These are phyloP conservation scores for Mallotus repandus DNA, from an alignment of 441 rosid genomes.

Conservation along the genomic window DNA sequence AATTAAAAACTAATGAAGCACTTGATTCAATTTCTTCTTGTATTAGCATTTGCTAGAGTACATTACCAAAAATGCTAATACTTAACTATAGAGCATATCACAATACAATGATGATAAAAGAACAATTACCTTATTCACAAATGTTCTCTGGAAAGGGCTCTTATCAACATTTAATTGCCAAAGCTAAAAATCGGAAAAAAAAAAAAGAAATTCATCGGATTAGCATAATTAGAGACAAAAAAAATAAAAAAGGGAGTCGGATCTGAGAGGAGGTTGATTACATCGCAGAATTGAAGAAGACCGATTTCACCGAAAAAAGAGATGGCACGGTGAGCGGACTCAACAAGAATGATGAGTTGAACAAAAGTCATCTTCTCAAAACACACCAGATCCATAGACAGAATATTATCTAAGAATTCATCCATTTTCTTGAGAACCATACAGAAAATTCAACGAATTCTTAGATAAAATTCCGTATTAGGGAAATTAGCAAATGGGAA, in stretches of 20 bases:
- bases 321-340: slow-evolving; percentile 86
- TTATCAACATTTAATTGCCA: slow-evolving; percentile 80
- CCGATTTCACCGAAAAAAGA: slow-evolving; percentile 96
- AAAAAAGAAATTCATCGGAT: slow-evolving; percentile 6
- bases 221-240: background rate
- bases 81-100: too few relatives aligned
- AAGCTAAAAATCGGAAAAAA: background rate
- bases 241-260: background rate
- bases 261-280: slow-evolving; percentile 39
- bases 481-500: too few relatives aligned
- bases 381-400: slow-evolving; percentile 97
- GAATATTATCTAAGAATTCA: slow-evolving; percentile 59
- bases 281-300: slow-evolving; percentile 90
- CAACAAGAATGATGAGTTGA: slow-evolving; percentile 92
- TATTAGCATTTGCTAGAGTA: too few relatives aligned
- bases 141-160: slow-evolving; percentile 92
- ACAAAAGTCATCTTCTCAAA: slow-evolving; percentile 94
- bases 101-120: background rate
- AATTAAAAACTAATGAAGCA: background rate
- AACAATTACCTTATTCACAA: slow-evolving; percentile 71
- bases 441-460: too few relatives aligned
- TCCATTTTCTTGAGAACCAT: too few relatives aligned
- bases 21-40: background rate
- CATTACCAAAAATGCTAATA: too few relatives aligned
- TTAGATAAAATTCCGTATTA: too few relatives aligned